Evolutionary conservation across 495 filamentous ascomycete species (phyloP), one percentile per base, ranked within the genome.

Genomic region (Penicillium tannophilum): DNA sequence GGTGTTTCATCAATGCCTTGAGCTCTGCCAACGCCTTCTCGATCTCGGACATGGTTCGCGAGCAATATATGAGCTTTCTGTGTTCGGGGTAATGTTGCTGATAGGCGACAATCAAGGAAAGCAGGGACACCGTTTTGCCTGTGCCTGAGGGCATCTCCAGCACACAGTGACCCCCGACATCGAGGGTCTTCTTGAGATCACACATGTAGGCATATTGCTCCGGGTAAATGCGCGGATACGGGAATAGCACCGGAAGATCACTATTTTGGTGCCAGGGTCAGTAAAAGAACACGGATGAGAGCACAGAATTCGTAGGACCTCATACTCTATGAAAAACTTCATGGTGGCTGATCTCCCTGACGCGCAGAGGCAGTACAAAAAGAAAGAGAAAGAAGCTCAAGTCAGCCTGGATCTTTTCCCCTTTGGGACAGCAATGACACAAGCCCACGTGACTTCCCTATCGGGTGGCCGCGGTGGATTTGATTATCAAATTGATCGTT

Each of bases 181-280:
- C 94, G 68, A 99, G 88, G 28, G 93, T 97, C 72, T 85, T 89
- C 73, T 99, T 99, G 73, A 99, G 84, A 79, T 97, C 95, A 65
- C 90, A 93, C 94, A 99, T 99, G 76, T 98, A 98, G 62, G 87
- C 92, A 95, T 96, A 96, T 88, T 97, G 92, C 71, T 97, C 92
- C 74, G 94, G 95, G 72, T 98, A 98, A 68, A 98, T 96, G 59
- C 91, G 84, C 55, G 94, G 94, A 71, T 99, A 99, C 41, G 94
- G 94, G 68, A 98, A 99, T 63, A 99, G 86, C 59, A 99, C 87
- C 49, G 90, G 90, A 48, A 99, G 84, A 62, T 97, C 92, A 74
- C 91, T 95, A 63, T 45, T 14, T 42, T 16, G 24, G 45, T 43
- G 17, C 1, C 4, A 48, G 48, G 19, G 52, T 69, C 26, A 65